Base-by-base conservation (phyloP, 768 basidiomycete genomes). In the Tulasnella sp. region DNA sequence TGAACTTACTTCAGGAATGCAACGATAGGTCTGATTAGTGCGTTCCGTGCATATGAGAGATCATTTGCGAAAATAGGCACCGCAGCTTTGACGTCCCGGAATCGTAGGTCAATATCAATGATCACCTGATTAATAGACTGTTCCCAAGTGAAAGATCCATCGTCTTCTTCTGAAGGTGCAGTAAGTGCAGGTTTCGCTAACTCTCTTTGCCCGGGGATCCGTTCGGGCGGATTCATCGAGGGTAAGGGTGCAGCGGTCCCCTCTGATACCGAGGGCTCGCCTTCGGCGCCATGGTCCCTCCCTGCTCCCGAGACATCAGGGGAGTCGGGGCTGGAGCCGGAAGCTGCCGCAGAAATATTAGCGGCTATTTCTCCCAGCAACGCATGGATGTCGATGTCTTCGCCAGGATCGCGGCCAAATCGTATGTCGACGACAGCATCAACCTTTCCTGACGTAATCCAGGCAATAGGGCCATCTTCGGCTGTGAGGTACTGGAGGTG, bases 361-460 rank as follows among this genome's bases (percentile, higher is more conserved):
- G 96, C 94, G 3, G 95, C 94, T 77, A 98, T 92, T 85, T 97
- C 95, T n/a, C 90, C 93, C 7, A 98, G 89, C 82, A 98, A 91
- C 46, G 90, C 93, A 82, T 94, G 93, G 83, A 98, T 89, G 24
- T 92, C 91, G 82, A 92, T 90, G 69, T 89, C 90, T 80, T 93
- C 92, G 76, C 88, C 85, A 14, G 91, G 91, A 83, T 95, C 92
- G 24, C 91, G 92, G 34, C 98, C 97, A 86, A 99, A 99, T 84
- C 97, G 96, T 87, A 99, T 97, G 86, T 99, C 98, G 34, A 98
- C 90, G 7, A 99, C 98, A 14, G 96, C 95, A 84, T 99, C 98
- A 40, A 98, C 90, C 86, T 97, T 98, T 64, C 98, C 98, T 0
- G 97, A 95, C 0, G 94, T 97, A 81, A 99, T 96, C 98, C 98